Conservation (phyloP, 2,329 filamentous ascomycete species). For the Stromatinia cepivora region DNA sequence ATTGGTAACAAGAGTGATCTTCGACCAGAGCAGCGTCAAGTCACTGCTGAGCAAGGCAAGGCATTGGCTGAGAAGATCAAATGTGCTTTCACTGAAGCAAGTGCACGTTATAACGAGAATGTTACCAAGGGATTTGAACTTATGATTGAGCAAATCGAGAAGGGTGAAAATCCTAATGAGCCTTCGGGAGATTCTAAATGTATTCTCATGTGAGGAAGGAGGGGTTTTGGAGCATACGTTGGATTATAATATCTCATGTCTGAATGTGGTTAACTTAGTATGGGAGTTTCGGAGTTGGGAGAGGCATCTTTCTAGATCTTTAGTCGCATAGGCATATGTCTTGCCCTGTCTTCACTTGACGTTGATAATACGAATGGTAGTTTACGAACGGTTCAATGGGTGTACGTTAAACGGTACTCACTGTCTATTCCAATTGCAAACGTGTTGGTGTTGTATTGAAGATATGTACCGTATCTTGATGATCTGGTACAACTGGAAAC, state of each 20-base stretch:
- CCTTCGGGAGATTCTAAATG: slow-evolving; percentile 81
- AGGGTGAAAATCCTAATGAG: slow-evolving; percentile 85
- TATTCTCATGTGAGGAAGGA: slow-evolving; percentile 67
- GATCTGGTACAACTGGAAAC: neutral
- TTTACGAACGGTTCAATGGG: slow-evolving; percentile 8
- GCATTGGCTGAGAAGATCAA: slow-evolving; percentile 82
- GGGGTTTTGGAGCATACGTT: slow-evolving; percentile 7
- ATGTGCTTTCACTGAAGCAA: slow-evolving; percentile 93
- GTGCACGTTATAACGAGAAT: slow-evolving; percentile 91
- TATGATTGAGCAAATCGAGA: slow-evolving; percentile 93
- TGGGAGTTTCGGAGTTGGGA: slow-evolving; percentile 22
- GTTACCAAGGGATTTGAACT: slow-evolving; percentile 90
- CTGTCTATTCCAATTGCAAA: neutral
- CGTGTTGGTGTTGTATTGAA: slow-evolving; percentile 2
- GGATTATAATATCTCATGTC: slow-evolving; percentile 20
- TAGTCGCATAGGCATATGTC: slow-evolving; percentile 10
- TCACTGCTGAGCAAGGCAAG: slow-evolving; percentile 80
- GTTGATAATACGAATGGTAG: slow-evolving; percentile 5
- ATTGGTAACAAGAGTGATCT: slow-evolving; percentile 98
- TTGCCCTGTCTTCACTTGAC: slow-evolving; percentile 2
- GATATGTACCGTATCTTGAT: neutral
- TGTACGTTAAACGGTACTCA: neutral
- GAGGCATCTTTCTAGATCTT: slow-evolving; percentile 20
- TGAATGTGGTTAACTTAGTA: slow-evolving; percentile 15
- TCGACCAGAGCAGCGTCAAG: slow-evolving; percentile 88